Percentiles rank a stretch among this genome's conserved stretches.
These are phyloP conservation scores for Cephalotrichum gorgonifer DNA, from an alignment of 2,329 filamentous ascomycete genomes.

Conservation along the genomic window DNA sequence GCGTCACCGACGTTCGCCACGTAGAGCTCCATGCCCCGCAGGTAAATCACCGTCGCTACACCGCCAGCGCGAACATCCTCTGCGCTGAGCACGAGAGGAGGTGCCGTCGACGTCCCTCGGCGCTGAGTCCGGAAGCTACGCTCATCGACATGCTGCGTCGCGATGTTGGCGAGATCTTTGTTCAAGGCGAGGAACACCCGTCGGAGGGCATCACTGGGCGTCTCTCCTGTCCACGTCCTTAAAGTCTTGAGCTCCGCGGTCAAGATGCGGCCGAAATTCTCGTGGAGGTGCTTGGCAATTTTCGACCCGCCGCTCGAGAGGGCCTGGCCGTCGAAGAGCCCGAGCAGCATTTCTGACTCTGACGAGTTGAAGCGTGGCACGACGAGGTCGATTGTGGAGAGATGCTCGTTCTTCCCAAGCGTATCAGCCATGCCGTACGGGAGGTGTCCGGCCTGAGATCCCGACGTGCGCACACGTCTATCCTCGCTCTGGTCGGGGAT, in stretches of 20 bases:
- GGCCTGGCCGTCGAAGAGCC: conserved; percentile 94
- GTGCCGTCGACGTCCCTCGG: conserved; percentile 59
- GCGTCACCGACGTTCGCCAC: conserved; percentile 94
- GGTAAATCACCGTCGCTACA: conserved; percentile 83
- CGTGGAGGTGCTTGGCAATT: conserved; percentile 91
- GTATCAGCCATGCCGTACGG: conserved; percentile 98
- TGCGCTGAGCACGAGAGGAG: conserved; percentile 69
- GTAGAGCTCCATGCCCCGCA: conserved; percentile 82
- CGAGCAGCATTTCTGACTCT: conserved; percentile 81
- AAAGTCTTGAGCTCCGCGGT: conserved; percentile 69
- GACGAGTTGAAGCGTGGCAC: conserved; percentile 85
- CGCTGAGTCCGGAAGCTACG: conserved; percentile 50
- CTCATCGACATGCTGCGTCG: conserved; percentile 71
- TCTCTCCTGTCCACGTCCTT: conserved; percentile 58
- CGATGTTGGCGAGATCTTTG: conserved; percentile 83
- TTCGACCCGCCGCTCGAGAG: conserved; percentile 84
- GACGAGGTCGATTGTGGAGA: conserved; percentile 92
- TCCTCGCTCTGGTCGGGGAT: conserved; percentile 95
- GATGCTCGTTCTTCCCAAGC: conserved; percentile 81
- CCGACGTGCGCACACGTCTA: conserved; percentile 88
- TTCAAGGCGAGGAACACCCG: conserved; percentile 83
- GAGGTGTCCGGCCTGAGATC: conserved; percentile 82
- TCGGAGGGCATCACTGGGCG: conserved; percentile 70
- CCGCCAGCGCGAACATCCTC: conserved; percentile 86
- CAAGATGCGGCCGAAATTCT: conserved; percentile 86